Evolutionary conservation across 2,329 filamentous ascomycete species (phyloP).

Genomic region (Sporothrix variecibatus): DNA sequence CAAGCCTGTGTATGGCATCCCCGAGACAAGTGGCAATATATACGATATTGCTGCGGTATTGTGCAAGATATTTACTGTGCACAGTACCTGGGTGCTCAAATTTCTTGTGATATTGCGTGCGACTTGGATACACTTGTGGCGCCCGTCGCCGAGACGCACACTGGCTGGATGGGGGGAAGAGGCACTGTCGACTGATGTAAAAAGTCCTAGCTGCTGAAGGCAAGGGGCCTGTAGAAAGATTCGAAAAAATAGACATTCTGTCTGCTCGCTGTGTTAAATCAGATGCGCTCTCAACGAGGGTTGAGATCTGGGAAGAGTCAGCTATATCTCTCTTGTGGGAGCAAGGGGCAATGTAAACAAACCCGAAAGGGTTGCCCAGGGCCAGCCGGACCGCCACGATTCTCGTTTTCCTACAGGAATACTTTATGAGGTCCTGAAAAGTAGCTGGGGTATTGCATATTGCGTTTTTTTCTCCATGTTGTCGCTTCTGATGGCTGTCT

Average conservation of each 20-base stretch:
- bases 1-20: not conserved
- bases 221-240: not conserved
- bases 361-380: not conserved
- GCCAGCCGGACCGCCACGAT: not conserved
- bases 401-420: not conserved
- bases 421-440: not conserved
- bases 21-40: constrained; percentile 22
- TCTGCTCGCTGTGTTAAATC: not conserved
- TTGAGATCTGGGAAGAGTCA: not conserved
- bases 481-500: not conserved
- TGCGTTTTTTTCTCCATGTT: not conserved
- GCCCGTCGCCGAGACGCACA: not conserved
- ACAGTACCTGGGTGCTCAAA: not conserved
- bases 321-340: not conserved
- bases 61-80: constrained; percentile 1
- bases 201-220: not conserved
- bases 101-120: constrained; percentile 2
- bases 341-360: constrained; percentile 20
- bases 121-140: not conserved
- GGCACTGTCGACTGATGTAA: not conserved
- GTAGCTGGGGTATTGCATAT: not conserved
- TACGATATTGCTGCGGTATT: constrained; percentile 16
- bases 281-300: not conserved
- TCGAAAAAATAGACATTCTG: not conserved
- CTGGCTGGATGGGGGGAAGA: not conserved